These are phyloP conservation scores for Porogramme epimiltina DNA, from an alignment of 1,284 basidiomycete genomes.

Conservation along the genomic window DNA sequence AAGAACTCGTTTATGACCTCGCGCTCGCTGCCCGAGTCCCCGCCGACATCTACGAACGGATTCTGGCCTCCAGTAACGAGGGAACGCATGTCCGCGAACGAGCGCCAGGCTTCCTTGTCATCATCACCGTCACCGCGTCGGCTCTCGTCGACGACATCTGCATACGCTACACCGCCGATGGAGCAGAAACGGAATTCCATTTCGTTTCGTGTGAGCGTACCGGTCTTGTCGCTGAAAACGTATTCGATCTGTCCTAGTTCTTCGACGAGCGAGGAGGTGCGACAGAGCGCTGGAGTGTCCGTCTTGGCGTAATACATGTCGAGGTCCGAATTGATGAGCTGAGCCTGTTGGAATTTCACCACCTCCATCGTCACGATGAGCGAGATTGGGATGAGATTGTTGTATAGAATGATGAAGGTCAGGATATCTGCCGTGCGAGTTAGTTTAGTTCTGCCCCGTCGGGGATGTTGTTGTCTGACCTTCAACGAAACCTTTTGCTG, in stretches of 20 bases:
- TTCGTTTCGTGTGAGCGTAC: conserved; percentile 95
- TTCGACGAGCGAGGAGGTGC: conserved; percentile 96
- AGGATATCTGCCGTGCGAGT: conserved; percentile 73
- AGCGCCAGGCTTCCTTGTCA: conserved; percentile 71
- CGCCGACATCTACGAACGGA: conserved; percentile 52
- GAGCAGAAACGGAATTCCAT: conserved; percentile 97
- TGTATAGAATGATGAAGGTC: conserved; percentile 98
- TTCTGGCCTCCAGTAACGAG: conserved; percentile 52
- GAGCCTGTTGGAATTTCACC: conserved; percentile 97
- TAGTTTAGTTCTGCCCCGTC: neutral
- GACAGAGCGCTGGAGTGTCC: conserved; percentile 95
- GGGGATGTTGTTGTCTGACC: conserved; percentile 37
- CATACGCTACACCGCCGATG: conserved; percentile 88
- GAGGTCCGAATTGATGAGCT: conserved; percentile 95
- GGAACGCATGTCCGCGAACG: conserved; percentile 72
- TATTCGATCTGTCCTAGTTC: conserved; percentile 99
- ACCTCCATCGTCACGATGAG: conserved; percentile 99
- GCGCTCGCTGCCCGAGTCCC: conserved; percentile 40
- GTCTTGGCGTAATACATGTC: conserved; percentile 96
- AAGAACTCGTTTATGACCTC: conserved; percentile 85
- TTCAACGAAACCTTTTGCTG: conserved; percentile 82
- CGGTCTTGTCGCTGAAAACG: conserved; percentile 99
- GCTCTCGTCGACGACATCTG: conserved; percentile 85
- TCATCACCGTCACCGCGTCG: conserved; percentile 67
- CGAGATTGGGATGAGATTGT: conserved; percentile 99